These are phyloP conservation scores for Mycena crocata DNA, from an alignment of 768 basidiomycete genomes.

Conservation along the genomic window DNA sequence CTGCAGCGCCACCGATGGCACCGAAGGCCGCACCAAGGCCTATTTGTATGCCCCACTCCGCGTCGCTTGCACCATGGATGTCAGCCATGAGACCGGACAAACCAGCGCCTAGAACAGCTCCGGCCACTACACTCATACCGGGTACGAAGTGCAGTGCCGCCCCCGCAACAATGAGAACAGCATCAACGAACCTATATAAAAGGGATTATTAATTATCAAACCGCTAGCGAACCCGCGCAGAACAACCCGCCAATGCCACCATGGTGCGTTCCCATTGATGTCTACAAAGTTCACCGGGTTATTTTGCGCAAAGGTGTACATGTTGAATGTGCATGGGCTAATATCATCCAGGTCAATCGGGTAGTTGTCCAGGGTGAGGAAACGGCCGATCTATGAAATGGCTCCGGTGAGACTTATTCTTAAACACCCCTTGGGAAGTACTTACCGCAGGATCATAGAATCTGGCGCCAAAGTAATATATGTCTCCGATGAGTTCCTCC, in stretches of 20 bases:
- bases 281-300: constrained; percentile 19
- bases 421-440: too few relatives aligned
- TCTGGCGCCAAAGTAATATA: too few relatives aligned
- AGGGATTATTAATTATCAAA: background rate
- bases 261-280: constrained; percentile 19
- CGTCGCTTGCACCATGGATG: constrained; percentile 12
- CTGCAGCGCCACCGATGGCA: constrained; percentile 8
- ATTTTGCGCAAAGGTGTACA: constrained; percentile 21
- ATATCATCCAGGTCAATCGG: too few relatives aligned
- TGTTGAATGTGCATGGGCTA: constrained; percentile 17
- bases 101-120: background rate
- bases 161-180: too few relatives aligned
- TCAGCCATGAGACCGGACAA: constrained; percentile 1
- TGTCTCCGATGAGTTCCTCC: constrained; percentile 3
- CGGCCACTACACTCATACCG: too few relatives aligned
- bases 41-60: constrained; percentile 8
- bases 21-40: constrained; percentile 15
- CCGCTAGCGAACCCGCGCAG: background rate
- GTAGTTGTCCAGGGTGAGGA: too few relatives aligned
- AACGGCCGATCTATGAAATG: too few relatives aligned
- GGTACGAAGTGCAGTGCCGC: too few relatives aligned
- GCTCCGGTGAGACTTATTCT: too few relatives aligned
- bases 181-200: too few relatives aligned
- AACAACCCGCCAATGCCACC: constrained; percentile 19
- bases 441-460: too few relatives aligned